A percentile compares a stretch with the other conserved stretches of the same genome.
phyloP scores from a whole-genome alignment of 2,329 filamentous ascomycete species.

The Curvularia spicifera region DNA sequence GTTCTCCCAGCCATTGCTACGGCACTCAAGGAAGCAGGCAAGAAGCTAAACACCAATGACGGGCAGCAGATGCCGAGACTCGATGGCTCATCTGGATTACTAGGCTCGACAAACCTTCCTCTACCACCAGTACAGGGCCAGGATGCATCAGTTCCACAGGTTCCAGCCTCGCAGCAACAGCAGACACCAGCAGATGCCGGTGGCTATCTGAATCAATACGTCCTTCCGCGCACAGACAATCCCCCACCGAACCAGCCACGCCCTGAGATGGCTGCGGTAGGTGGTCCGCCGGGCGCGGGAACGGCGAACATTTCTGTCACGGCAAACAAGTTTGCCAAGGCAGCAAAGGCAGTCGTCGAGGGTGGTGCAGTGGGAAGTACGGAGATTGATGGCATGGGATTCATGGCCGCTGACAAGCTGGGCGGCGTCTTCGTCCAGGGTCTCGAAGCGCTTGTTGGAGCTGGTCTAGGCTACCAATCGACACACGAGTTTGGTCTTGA shows the following conservation, averaged over 20 bases:
- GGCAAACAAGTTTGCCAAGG: conserved; percentile 42
- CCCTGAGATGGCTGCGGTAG: conserved; percentile 46
- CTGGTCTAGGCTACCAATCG: conserved; percentile 37
- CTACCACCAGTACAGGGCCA: conserved; percentile 34
- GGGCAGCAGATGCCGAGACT: conserved; percentile 37
- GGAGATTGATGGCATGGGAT: conserved; percentile 46
- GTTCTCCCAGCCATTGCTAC: conserved; percentile 46
- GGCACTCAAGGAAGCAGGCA: conserved; percentile 46
- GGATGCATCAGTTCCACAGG: conserved; percentile 25
- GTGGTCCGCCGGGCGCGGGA: conserved; percentile 42
- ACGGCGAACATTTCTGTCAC: conserved; percentile 42
- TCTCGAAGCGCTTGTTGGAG: conserved; percentile 45
- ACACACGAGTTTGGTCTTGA: conserved; percentile 33
- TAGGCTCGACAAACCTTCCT: conserved; percentile 32
- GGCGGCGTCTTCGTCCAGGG: conserved; percentile 47
- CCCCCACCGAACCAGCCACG: conserved; percentile 41
- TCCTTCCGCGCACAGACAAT: conserved; percentile 45
- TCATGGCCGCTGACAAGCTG: conserved; percentile 41
- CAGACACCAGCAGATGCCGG: conserved; percentile 45
- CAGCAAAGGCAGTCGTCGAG: conserved; percentile 44
- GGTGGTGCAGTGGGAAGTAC: conserved; percentile 39
- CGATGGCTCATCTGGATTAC: conserved; percentile 29
- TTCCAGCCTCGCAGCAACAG: conserved; percentile 28
- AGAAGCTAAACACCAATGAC: conserved; percentile 39
- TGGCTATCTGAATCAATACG: conserved; percentile 47